Conservation (phyloP, 371 early-diverging fungal genomes). For the Chytridium lagenaria region DNA sequence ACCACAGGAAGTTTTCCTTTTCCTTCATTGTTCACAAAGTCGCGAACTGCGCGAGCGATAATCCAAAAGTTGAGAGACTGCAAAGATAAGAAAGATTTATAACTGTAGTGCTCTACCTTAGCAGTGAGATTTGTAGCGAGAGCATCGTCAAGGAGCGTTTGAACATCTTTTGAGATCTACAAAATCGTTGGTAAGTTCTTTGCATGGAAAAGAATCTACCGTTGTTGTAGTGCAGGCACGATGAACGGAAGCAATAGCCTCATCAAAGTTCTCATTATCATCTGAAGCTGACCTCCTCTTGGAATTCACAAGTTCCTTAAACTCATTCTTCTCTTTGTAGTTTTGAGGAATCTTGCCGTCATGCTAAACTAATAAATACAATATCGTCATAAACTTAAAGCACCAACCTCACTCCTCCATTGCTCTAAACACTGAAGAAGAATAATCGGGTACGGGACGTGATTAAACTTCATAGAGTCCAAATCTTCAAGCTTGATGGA, state of each 20-base stretch:
- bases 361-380: conserved; percentile 34
- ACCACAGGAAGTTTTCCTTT: conserved; percentile 78
- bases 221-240: conserved; percentile 43
- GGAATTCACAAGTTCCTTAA: conserved; percentile 65
- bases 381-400: conserved; percentile 4
- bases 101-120: no score
- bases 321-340: conserved; percentile 67
- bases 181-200: not conserved
- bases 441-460: conserved; percentile 85
- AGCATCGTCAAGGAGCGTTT: conserved; percentile 37
- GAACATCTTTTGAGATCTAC: conserved; percentile 32
- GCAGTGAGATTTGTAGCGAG: conserved; percentile 12
- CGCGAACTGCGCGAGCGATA: conserved; percentile 72
- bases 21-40: conserved; percentile 80
- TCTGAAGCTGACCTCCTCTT: conserved; percentile 45
- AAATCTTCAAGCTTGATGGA: conserved; percentile 68
- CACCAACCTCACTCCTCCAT: conserved; percentile 65
- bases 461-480: conserved; percentile 65
- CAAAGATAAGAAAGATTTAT: not conserved
- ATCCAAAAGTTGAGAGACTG: conserved; percentile 89
- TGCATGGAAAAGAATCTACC: conserved; percentile 30
- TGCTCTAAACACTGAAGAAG: conserved; percentile 72
- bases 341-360: conserved; percentile 60
- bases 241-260: conserved; percentile 71
- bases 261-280: conserved; percentile 89